Evolutionary conservation across 441 rosid species (phyloP), one percentile per base, ranked within the genome.

Genomic region (Euphorbia corollata): DNA sequence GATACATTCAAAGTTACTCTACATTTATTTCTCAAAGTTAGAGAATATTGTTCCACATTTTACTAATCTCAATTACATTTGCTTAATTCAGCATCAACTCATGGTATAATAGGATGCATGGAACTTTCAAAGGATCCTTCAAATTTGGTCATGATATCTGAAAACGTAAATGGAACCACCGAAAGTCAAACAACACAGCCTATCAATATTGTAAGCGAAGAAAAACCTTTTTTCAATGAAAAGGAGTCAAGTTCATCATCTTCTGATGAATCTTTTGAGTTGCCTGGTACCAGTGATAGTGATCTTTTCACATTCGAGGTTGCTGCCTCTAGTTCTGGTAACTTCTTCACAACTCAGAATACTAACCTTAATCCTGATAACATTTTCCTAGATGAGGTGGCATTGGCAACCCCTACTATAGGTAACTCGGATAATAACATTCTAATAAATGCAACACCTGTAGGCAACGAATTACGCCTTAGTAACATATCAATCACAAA

Each of bases 141-240:
- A 6, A 70, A 64, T 56, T 34, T 45, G 56, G 75, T 58, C 18
- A 80, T 74, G 80, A 78, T 78, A 68, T 59, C 78, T 27, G 78
- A 68, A 48, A 23, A 69, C 48, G 38, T 50, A 32, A 62, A 61
- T 34, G 68, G 39, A 47, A 54, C 62, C 38, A 41, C 59, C 6
- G 23, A 34, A 6, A 59, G 53, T 39, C 47, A 11, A 39, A 57
- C 38, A 6, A 34, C 6, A 34, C 38, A 34, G 6, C 38, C 38
- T 34, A 6, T 50, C 60, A 32, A 48, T 5, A 61, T 16, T 59
- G 22, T 22, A 1, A 61, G 47, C 3, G 69, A 71, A 68, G 59
- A 32, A 30, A 68, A 43, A 65, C 73, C 24, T 13, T 6, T 20
- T 19, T n/a, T 41, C 16, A 8, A 24, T 8, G 18, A 30, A 50